These are phyloP conservation scores for Ceratonia siliqua DNA, from an alignment of 306 rosid species.

Conservation along the genomic window DNA sequence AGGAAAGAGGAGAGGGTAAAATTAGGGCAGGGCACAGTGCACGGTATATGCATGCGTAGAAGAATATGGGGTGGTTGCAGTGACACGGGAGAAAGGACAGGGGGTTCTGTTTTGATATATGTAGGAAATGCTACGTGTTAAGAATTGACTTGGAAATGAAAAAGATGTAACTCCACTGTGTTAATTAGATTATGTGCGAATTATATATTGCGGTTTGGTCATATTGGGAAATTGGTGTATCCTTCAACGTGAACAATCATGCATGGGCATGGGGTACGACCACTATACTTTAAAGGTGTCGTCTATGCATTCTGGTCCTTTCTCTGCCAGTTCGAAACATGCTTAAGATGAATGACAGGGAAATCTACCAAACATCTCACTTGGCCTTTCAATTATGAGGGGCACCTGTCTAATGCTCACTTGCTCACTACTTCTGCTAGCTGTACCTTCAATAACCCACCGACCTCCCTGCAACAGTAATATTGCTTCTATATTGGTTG, in stretches of 20 bases:
- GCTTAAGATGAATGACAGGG: conserved; percentile 31
- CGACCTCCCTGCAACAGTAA: too few relatives aligned
- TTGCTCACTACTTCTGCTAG: not conserved
- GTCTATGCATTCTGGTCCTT: not conserved
- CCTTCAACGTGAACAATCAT: conserved; percentile 41
- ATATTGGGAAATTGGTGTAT: conserved; percentile 16
- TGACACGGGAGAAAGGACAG: too few relatives aligned
- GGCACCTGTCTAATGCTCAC: conserved; percentile 36
- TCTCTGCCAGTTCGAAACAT: not conserved
- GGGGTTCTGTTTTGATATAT: too few relatives aligned
- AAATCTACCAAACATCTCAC: conserved; percentile 41
- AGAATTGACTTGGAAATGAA: not conserved
- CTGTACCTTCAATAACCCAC: too few relatives aligned
- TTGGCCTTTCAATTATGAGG: conserved; percentile 29
- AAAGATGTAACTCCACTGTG: not conserved
- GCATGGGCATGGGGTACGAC: conserved; percentile 9
- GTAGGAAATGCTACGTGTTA: too few relatives aligned
- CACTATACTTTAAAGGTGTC: conserved; percentile 37
- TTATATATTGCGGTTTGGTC: not conserved
- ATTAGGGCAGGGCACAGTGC: too few relatives aligned
- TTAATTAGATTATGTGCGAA: not conserved
- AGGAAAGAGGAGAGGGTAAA: too few relatives aligned
- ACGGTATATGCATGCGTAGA: too few relatives aligned
- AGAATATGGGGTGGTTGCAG: too few relatives aligned
- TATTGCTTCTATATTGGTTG: too few relatives aligned